Evolutionary conservation across 768 basidiomycete genomes (phyloP).

Genomic region (Termitomyces eurrhizus): DNA sequence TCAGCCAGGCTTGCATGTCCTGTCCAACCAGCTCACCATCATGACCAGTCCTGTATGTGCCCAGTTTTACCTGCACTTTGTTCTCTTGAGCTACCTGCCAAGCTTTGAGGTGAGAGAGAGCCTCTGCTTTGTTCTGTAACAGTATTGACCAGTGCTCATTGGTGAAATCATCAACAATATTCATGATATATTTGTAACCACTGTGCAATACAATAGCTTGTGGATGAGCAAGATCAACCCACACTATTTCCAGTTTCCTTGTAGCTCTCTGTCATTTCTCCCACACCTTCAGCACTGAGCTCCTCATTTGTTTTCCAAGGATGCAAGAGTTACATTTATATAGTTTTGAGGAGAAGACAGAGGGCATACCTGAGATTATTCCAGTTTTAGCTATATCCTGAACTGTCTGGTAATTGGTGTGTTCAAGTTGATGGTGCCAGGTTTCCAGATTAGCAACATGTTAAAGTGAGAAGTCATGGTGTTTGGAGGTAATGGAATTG

Average conservation of each 20-base stretch:
- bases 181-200: too few relatives aligned
- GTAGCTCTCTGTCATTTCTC: neutral
- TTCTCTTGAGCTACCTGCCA: slow-evolving; percentile 1
- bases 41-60: slow-evolving; percentile 4
- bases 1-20: slow-evolving; percentile 14
- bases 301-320: slow-evolving; percentile 9
- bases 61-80: neutral
- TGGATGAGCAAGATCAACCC: too few relatives aligned
- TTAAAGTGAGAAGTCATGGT: too few relatives aligned
- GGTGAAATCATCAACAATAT: neutral
- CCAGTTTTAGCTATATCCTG: slow-evolving; percentile 17
- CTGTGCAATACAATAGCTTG: too few relatives aligned
- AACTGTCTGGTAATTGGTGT: slow-evolving; percentile 22
- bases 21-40: neutral
- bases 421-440: slow-evolving; percentile 26
- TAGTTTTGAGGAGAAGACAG: neutral
- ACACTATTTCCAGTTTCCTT: too few relatives aligned
- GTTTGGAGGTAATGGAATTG: too few relatives aligned
- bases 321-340: slow-evolving; percentile 5
- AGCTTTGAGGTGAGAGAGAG: neutral
- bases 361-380: slow-evolving; percentile 6
- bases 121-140: neutral
- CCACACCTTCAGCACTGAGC: slow-evolving; percentile 1
- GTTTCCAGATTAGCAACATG: slow-evolving; percentile 14
- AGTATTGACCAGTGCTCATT: slow-evolving; percentile 1